Evolutionary conservation across 768 basidiomycete genomes (phyloP).

Genomic region (Suillus subaureus): DNA sequence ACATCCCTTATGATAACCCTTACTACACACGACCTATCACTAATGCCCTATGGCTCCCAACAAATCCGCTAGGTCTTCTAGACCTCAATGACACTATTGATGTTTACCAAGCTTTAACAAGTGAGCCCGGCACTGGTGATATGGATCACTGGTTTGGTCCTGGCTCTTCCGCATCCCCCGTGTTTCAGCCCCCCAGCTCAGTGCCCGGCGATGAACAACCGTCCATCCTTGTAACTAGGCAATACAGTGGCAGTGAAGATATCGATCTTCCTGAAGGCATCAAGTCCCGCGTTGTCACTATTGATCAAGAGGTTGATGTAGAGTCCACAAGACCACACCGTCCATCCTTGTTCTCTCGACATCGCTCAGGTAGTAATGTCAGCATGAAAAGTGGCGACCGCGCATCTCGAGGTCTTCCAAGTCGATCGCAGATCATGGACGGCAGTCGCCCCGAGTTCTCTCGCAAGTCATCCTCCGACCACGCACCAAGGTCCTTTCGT

Average conservation of each 20-base stretch:
- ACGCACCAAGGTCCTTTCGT: neutral
- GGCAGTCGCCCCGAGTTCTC: neutral
- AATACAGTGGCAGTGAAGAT: slow-evolving; percentile 52
- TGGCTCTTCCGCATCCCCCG: slow-evolving; percentile 4
- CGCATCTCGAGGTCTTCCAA: slow-evolving; percentile 4
- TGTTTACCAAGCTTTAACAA: no score
- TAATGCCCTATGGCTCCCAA: slow-evolving; percentile 82
- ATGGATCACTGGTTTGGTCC: slow-evolving; percentile 49
- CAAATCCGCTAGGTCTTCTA: slow-evolving; percentile 75
- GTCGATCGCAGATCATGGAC: slow-evolving; percentile 11
- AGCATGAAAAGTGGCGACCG: slow-evolving; percentile 7
- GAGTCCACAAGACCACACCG: slow-evolving; percentile 45
- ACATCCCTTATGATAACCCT: slow-evolving; percentile 80
- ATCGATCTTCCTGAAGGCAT: slow-evolving; percentile 64
- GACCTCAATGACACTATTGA: slow-evolving; percentile 88
- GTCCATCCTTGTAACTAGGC: neutral
- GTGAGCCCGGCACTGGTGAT: no score
- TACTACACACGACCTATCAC: slow-evolving; percentile 68
- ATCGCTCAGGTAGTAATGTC: slow-evolving; percentile 35
- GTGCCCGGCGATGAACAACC: slow-evolving; percentile 11
- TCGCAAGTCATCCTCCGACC: slow-evolving; percentile 4
- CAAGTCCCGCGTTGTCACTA: slow-evolving; percentile 45
- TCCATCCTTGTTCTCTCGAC: slow-evolving; percentile 40
- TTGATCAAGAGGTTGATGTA: slow-evolving; percentile 48
- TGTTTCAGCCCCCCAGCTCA: slow-evolving; percentile 4